Evolutionary conservation across 2,329 filamentous ascomycete species (phyloP).

Genomic region (Aspergillus carbonarius): DNA sequence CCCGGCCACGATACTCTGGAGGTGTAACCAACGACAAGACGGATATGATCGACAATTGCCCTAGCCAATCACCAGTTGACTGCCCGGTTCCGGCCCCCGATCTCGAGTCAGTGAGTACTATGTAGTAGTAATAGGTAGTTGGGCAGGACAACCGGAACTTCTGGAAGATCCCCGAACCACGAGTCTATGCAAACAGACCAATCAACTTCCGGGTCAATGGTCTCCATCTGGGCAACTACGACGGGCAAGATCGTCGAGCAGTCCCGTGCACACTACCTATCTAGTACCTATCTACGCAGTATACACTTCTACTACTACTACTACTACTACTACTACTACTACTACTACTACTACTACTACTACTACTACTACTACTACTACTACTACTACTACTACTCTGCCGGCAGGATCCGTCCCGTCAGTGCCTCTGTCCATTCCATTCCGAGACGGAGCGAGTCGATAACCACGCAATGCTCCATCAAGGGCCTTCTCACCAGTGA

Average conservation of each 20-base stretch:
- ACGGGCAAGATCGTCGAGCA: not conserved
- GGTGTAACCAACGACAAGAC: not conserved
- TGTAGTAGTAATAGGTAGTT: not conserved
- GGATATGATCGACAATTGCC: not conserved
- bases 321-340: too few relatives aligned
- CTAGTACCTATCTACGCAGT: too few relatives aligned
- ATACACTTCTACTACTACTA: too few relatives aligned
- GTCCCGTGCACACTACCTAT: not conserved
- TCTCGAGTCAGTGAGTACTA: not conserved
- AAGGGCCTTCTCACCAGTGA: not conserved
- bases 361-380: too few relatives aligned
- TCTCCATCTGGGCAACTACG: not conserved
- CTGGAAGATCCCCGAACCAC: not conserved
- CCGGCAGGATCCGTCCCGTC: constrained; percentile 5
- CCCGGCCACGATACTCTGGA: not conserved
- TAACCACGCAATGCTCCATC: not conserved
- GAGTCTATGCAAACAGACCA: not conserved
- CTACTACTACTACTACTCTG: not conserved
- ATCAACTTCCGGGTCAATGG: not conserved
- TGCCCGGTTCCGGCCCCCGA: not conserved
- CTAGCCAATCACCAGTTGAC: not conserved
- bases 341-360: too few relatives aligned
- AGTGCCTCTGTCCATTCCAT: not conserved
- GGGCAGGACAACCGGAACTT: not conserved
- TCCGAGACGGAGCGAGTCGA: not conserved